Evolutionary conservation across 2,329 filamentous ascomycete species (phyloP).

Genomic region (Gnomoniopsis sp.): DNA sequence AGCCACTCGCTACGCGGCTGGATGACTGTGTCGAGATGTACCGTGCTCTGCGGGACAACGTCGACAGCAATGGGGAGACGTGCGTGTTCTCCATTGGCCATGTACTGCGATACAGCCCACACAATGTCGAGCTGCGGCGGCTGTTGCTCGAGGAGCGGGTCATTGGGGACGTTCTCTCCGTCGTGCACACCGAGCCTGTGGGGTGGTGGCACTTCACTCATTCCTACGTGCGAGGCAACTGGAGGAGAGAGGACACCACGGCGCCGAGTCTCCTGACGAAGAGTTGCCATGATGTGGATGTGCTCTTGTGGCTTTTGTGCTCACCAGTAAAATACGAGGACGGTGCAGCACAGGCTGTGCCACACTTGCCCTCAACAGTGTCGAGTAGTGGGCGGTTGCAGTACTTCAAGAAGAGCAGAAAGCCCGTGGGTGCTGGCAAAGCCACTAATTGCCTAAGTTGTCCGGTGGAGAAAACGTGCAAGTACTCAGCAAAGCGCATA

Average conservation of each 20-base stretch:
- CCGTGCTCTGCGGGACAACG: slow-evolving; percentile 45
- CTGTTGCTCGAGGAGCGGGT: slow-evolving; percentile 70
- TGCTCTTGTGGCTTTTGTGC: slow-evolving; percentile 86
- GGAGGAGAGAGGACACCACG: slow-evolving; percentile 75
- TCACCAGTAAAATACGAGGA: slow-evolving; percentile 55
- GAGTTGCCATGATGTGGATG: slow-evolving; percentile 93
- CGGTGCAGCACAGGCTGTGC: slow-evolving; percentile 35
- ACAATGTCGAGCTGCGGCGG: slow-evolving; percentile 81
- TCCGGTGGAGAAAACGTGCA: slow-evolving; percentile 69
- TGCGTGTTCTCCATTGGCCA: slow-evolving; percentile 87
- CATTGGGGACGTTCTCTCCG: slow-evolving; percentile 79
- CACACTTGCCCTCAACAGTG: slow-evolving; percentile 74
- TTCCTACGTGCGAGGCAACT: slow-evolving; percentile 89
- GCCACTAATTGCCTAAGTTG: slow-evolving; percentile 89
- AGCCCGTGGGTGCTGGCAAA: slow-evolving; percentile 68
- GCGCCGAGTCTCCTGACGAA: slow-evolving; percentile 87
- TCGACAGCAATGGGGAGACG: slow-evolving; percentile 22
- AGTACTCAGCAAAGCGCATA: slow-evolving; percentile 80
- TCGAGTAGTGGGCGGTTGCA: slow-evolving; percentile 73
- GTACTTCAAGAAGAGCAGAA: slow-evolving; percentile 72
- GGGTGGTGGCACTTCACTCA: slow-evolving; percentile 96
- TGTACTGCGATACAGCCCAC: slow-evolving; percentile 87
- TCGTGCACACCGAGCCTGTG: slow-evolving; percentile 91
- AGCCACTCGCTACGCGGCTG: slow-evolving; percentile 80
- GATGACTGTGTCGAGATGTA: slow-evolving; percentile 76